Conservation (phyloP, 352 stramenopile genomes). For the Phytophthora europaea region DNA sequence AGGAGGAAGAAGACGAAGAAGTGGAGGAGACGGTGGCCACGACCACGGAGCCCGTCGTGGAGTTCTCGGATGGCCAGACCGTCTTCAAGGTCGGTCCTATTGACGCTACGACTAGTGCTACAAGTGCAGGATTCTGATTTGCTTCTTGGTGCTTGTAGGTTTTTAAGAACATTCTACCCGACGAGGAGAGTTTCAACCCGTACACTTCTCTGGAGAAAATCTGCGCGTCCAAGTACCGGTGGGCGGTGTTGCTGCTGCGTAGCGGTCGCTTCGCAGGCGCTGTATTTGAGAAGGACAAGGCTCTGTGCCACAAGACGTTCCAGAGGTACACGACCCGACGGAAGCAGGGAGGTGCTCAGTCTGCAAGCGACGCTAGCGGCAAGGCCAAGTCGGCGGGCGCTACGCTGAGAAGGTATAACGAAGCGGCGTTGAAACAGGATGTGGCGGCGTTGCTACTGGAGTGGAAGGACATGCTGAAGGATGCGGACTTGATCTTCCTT, state of each 20-base stretch:
- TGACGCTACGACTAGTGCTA: neutral
- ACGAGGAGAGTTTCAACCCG: constrained; percentile 70
- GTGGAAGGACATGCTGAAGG: constrained; percentile 78
- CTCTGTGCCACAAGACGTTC: constrained; percentile 93
- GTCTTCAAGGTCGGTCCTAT: constrained; percentile 73
- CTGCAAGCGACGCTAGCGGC: constrained; percentile 80
- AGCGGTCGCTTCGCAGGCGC: constrained; percentile 93
- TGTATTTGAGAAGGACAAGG: constrained; percentile 91
- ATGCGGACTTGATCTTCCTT: constrained; percentile 77
- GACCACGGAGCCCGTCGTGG: constrained; percentile 76
- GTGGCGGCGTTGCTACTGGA: constrained; percentile 79
- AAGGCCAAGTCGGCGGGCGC: constrained; percentile 95
- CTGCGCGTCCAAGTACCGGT: constrained; percentile 69
- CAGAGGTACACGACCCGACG: constrained; percentile 94
- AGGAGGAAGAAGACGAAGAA: constrained; percentile 42
- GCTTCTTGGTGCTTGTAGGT: constrained; percentile 37
- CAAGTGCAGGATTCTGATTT: neutral
- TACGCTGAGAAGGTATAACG: constrained; percentile 94
- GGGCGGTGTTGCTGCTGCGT: constrained; percentile 91
- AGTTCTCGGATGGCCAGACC: constrained; percentile 79
- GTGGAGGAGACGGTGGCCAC: constrained; percentile 51
- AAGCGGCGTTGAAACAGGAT: constrained; percentile 92
- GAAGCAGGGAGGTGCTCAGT: constrained; percentile 95
- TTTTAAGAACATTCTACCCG: constrained; percentile 77
- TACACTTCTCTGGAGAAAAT: constrained; percentile 63